These are phyloP conservation scores for Colletotrichum truncatum DNA, from an alignment of 2,329 filamentous ascomycete species.

Conservation along the genomic window DNA sequence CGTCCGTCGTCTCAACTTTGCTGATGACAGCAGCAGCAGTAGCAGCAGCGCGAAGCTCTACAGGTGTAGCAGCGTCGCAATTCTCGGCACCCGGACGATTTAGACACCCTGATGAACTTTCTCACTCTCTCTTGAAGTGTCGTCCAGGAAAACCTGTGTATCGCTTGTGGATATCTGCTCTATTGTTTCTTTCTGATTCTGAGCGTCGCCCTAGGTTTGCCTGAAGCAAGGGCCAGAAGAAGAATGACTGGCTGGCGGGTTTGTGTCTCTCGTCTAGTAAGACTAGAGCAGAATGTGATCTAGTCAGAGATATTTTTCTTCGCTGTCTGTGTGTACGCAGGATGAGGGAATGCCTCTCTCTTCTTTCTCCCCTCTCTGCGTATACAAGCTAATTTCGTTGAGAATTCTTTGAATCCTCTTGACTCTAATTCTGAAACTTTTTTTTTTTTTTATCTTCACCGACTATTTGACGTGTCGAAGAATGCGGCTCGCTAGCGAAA, in stretches of 20 bases:
- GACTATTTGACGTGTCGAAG: constrained; percentile 25
- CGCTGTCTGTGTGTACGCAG: constrained; percentile 3
- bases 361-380: no score
- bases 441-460: constrained; percentile 22
- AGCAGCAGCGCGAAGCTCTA: not conserved
- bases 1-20: constrained; percentile 30
- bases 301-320: not conserved
- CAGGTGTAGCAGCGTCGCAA: not conserved
- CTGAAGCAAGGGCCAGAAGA: constrained; percentile 3
- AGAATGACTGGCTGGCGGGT: not conserved
- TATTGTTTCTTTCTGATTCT: not conserved
- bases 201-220: no score
- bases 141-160: not conserved
- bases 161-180: not conserved
- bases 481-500: constrained; percentile 18
- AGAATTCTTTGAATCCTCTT: constrained; percentile 16
- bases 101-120: constrained; percentile 19
- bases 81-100: not conserved
- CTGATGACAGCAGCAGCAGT: constrained; percentile 18
- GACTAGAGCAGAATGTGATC: constrained; percentile 14
- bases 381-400: constrained; percentile 18
- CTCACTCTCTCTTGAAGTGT: not conserved
- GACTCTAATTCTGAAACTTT: not conserved
- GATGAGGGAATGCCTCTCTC: not conserved
- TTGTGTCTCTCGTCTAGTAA: constrained; percentile 4